phyloP scores from a whole-genome alignment of 768 basidiomycete genomes.

The Tylopilus vinaceipallidus region DNA sequence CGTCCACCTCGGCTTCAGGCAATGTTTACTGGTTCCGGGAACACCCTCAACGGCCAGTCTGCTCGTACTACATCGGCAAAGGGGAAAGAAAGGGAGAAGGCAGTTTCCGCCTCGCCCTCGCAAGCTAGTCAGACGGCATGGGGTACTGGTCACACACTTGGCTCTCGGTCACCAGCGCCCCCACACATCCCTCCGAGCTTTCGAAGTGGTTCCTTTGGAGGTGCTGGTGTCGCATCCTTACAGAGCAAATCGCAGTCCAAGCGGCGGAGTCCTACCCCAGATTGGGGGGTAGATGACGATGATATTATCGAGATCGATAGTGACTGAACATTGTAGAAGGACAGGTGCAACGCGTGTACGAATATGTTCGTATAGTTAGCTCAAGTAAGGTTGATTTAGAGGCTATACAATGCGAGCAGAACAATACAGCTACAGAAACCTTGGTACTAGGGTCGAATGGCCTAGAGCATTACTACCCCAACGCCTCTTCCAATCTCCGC shows the following conservation, averaged over 20 bases:
- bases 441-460: neutral
- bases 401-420: neutral
- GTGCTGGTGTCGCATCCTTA: constrained; percentile 50
- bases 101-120: constrained; percentile 34
- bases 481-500: constrained; percentile 72
- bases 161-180: constrained; percentile 26
- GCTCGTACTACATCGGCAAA: constrained; percentile 38
- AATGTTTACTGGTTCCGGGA: constrained; percentile 66
- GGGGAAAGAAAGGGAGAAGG: constrained; percentile 58
- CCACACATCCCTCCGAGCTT: constrained; percentile 33
- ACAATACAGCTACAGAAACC: neutral
- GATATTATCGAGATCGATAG: constrained; percentile 85
- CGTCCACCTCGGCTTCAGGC: constrained; percentile 25
- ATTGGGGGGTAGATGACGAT: constrained; percentile 83
- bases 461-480: constrained; percentile 91
- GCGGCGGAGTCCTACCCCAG: constrained; percentile 67
- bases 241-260: constrained; percentile 37
- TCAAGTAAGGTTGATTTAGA: neutral
- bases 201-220: constrained; percentile 43
- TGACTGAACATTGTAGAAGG: constrained; percentile 44
- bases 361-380: constrained; percentile 4
- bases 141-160: constrained; percentile 51
- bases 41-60: constrained; percentile 58
- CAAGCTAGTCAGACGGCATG: constrained; percentile 37
- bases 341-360: constrained; percentile 3